These are phyloP conservation scores for Fusarium sp. DNA, from an alignment of 2,329 filamentous ascomycete species.

Conservation along the genomic window DNA sequence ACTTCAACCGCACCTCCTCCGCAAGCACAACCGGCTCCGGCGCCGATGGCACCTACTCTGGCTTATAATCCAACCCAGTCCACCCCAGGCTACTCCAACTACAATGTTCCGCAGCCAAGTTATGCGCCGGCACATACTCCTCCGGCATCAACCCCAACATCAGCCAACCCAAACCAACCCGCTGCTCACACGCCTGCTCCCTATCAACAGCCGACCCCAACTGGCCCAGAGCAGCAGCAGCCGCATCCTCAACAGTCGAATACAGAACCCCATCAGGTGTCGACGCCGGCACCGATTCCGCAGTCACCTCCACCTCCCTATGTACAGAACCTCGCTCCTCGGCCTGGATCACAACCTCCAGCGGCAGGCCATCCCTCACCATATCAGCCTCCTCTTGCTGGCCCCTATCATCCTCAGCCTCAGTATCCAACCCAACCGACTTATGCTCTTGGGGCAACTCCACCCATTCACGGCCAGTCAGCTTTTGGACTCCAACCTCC, in stretches of 20 bases:
- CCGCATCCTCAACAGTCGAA: constrained; percentile 25
- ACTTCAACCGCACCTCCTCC: constrained; percentile 9
- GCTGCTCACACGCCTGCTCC: constrained; percentile 3
- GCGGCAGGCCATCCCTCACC: constrained; percentile 25
- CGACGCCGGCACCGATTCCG: constrained; percentile 17
- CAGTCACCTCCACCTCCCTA: constrained; percentile 48
- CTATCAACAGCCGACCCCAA: constrained; percentile 29
- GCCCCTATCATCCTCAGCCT: constrained; percentile 37
- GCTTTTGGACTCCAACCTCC: constrained; percentile 39
- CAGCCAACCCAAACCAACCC: constrained; percentile 4
- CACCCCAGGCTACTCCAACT: constrained; percentile 28
- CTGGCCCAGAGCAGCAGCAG: constrained; percentile 20
- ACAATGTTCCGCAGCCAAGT: constrained; percentile 41
- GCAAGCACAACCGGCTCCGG: constrained; percentile 5
- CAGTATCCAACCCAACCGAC: constrained; percentile 44
- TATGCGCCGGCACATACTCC: constrained; percentile 28
- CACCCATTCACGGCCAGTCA: constrained; percentile 25
- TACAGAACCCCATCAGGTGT: constrained; percentile 18
- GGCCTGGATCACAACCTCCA: constrained; percentile 34
- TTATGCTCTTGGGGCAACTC: constrained; percentile 32
- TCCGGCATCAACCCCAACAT: constrained; percentile 15
- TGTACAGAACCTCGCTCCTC: constrained; percentile 22
- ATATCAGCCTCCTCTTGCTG: constrained; percentile 33
- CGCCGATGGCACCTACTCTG: constrained; percentile 12
- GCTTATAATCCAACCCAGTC: constrained; percentile 24